Conservation (phyloP, 2,329 filamentous ascomycete genomes). For the Apiospora arundinis region DNA sequence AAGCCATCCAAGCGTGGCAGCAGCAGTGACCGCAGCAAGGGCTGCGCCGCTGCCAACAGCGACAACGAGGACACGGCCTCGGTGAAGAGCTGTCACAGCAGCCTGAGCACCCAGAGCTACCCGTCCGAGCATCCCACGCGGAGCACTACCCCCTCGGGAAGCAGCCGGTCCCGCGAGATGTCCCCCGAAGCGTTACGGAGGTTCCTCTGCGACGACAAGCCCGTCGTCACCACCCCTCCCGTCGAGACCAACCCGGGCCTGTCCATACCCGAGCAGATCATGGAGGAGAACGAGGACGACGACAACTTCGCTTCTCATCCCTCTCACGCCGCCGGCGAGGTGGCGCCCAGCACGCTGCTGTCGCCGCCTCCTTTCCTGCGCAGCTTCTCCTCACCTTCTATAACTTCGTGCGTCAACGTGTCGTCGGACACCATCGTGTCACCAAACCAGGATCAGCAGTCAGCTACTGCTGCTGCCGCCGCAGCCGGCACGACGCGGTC, state of each 20-base stretch:
- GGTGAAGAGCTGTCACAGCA: conserved; percentile 29
- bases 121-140: conserved; percentile 27
- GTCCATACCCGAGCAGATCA: conserved; percentile 53
- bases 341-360: conserved; percentile 51
- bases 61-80: conserved; percentile 29
- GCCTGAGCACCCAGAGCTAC: conserved; percentile 33
- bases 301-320: conserved; percentile 68
- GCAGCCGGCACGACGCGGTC: too few relatives aligned
- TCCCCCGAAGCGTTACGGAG: conserved; percentile 62
- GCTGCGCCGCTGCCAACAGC: conserved; percentile 34
- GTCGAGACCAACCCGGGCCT: conserved; percentile 44
- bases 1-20: conserved; percentile 42
- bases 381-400: conserved; percentile 38
- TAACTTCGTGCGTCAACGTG: conserved; percentile 28
- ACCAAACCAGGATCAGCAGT: conserved; percentile 16
- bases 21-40: conserved; percentile 42
- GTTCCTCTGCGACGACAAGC: conserved; percentile 56
- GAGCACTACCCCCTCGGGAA: conserved; percentile 46
- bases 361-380: conserved; percentile 61
- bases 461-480: too few relatives aligned
- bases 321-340: conserved; percentile 55
- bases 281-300: conserved; percentile 62
- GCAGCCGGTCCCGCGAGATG: conserved; percentile 56
- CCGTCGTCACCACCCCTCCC: conserved; percentile 38
- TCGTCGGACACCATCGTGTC: conserved; percentile 32